Percentiles rank a stretch among this genome's conserved stretches.
phyloP scores from a whole-genome alignment of 1,284 basidiomycete genomes.

The Veloboletus limbatus region DNA sequence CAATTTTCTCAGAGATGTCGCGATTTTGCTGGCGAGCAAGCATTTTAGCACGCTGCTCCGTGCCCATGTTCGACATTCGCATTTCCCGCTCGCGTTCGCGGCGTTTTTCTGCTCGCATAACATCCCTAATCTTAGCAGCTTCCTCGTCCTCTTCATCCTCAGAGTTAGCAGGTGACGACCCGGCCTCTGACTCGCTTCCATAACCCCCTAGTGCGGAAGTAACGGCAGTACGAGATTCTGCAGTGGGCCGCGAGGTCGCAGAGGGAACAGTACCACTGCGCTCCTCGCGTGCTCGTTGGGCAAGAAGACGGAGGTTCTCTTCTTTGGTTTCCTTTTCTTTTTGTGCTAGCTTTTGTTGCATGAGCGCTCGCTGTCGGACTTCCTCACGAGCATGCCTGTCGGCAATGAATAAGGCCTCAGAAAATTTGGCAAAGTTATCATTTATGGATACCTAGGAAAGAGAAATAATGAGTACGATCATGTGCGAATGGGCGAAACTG shows the following conservation, averaged over 20 bases:
- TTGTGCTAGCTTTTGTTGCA: conserved; percentile 97
- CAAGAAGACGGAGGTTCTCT: conserved; percentile 90
- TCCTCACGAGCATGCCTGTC: conserved; percentile 98
- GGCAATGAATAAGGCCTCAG: conserved; percentile 94
- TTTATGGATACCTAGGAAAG: conserved; percentile 85
- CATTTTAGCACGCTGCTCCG: conserved; percentile 93
- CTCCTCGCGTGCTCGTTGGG: conserved; percentile 94
- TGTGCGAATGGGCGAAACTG: conserved; percentile 33
- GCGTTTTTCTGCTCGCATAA: conserved; percentile 90
- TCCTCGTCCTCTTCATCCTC: conserved; percentile 74
- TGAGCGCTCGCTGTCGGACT: conserved; percentile 91
- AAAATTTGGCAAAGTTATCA: conserved; percentile 99
- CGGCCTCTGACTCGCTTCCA: conserved; percentile 69
- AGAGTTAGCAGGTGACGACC: conserved; percentile 44
- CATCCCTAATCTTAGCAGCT: conserved; percentile 81
- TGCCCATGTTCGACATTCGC: conserved; percentile 99
- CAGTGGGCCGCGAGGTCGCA: conserved; percentile 50
- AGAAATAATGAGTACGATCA: conserved; percentile 9
- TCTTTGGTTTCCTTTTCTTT: conserved; percentile 97
- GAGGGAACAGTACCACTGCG: conserved; percentile 73
- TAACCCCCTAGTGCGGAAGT: conserved; percentile 81
- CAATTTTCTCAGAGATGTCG: conserved; percentile 99
- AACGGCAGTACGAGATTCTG: conserved; percentile 62
- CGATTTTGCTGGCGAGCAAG: conserved; percentile 95
- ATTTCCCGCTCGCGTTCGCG: conserved; percentile 95